Conservation (phyloP, 257 asterid species). For the Rehmannia glutinosa region DNA sequence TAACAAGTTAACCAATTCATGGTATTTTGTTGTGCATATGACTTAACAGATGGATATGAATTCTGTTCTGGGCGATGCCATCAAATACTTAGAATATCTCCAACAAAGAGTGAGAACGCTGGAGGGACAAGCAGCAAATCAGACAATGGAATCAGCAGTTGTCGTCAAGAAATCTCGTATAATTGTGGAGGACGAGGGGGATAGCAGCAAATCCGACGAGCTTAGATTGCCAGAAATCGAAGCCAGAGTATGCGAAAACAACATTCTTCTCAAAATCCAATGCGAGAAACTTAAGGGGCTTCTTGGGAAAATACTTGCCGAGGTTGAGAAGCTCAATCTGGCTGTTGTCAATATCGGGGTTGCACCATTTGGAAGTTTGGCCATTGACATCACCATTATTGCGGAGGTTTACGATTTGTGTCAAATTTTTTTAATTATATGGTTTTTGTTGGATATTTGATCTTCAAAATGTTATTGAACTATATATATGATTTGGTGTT, state of each 20-base stretch:
- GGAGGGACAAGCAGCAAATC: constrained; percentile 19
- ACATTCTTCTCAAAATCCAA: constrained; percentile 17
- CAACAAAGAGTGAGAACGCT: constrained; percentile 13
- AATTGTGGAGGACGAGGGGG: not conserved
- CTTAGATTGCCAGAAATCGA: constrained; percentile 25
- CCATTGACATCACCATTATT: constrained; percentile 16
- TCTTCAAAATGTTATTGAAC: not conserved
- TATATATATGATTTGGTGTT: not conserved
- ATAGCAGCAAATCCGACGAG: not conserved
- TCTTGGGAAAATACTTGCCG: constrained; percentile 7
- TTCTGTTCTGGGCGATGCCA: constrained; percentile 22
- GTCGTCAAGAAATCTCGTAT: constrained; percentile 6
- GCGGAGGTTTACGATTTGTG: constrained; percentile 28
- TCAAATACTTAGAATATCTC: constrained; percentile 27
- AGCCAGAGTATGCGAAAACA: constrained; percentile 3
- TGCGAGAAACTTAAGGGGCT: constrained; percentile 19
- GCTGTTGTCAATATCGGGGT: constrained; percentile 15
- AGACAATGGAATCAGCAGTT: not conserved
- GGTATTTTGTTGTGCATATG: no score
- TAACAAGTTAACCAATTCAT: not conserved
- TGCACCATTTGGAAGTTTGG: constrained; percentile 17
- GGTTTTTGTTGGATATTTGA: not conserved
- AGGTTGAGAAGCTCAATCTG: constrained; percentile 23
- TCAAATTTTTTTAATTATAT: no score
- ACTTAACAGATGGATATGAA: constrained; percentile 19